Conservation (phyloP, 371 early-diverging fungal species). For the Rhizopus stolonifer region DNA sequence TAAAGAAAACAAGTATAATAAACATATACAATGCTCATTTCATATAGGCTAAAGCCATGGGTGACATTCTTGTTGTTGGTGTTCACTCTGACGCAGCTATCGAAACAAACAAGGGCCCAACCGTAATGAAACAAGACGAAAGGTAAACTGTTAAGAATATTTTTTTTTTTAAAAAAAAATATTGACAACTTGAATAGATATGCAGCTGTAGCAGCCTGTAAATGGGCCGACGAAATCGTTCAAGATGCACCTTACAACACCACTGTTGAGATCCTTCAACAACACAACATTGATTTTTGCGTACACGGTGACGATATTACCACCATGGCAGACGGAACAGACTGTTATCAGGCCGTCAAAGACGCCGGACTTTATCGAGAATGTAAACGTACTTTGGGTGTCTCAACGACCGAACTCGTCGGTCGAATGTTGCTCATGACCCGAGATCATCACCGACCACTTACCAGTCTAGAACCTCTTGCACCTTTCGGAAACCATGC, state of each 20-base stretch:
- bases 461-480: conserved; percentile 72
- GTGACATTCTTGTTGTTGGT: conserved; percentile 91
- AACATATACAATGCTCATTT: no score
- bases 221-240: conserved; percentile 95
- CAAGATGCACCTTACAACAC: conserved; percentile 93
- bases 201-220: conserved; percentile 93
- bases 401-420: conserved; percentile 94
- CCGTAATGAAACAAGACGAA: conserved; percentile 95
- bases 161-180: neutral
- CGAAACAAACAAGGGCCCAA: conserved; percentile 90
- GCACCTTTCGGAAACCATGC: conserved; percentile 81
- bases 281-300: conserved; percentile 87
- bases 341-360: conserved; percentile 94
- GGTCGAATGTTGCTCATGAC: conserved; percentile 95
- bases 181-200: conserved; percentile 53
- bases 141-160: conserved; percentile 64
- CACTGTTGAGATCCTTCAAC: conserved; percentile 76
- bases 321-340: conserved; percentile 91
- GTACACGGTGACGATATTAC: conserved; percentile 97
- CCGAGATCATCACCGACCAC: conserved; percentile 82
- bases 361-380: conserved; percentile 92
- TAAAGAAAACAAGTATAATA: no score
- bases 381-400: conserved; percentile 91
- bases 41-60: conserved; percentile 90
- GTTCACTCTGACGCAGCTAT: conserved; percentile 95